phyloP scores from a whole-genome alignment of 768 basidiomycete species.

The Suillus discolor region DNA sequence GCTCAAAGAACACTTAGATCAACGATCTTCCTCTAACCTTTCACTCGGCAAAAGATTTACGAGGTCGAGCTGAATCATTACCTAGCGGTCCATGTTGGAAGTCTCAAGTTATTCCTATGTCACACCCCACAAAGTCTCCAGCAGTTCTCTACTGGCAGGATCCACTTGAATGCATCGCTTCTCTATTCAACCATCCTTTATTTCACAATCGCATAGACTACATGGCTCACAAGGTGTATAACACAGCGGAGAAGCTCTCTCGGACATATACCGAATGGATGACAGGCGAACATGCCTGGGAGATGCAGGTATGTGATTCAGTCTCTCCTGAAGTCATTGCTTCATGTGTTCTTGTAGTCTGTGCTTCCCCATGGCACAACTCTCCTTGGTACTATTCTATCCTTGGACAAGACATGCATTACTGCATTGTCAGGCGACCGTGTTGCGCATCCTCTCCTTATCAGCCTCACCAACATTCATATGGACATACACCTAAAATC shows the following conservation, averaged over 20 bases:
- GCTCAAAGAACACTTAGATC: neutral
- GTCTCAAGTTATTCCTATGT: slow-evolving; percentile 10
- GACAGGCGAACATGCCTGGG: too few species aligned
- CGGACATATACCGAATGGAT: too few species aligned
- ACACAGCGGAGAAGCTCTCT: too few species aligned
- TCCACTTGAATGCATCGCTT: too few species aligned
- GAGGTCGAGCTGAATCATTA: slow-evolving; percentile 18
- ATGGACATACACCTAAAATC: too few species aligned
- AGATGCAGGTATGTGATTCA: too few species aligned
- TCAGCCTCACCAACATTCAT: slow-evolving; percentile 38
- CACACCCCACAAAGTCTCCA: slow-evolving; percentile 22
- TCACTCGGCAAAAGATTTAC: slow-evolving; percentile 26
- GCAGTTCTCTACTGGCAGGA: slow-evolving; percentile 29
- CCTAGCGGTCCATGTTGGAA: slow-evolving; percentile 28
- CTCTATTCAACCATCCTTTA: slow-evolving; percentile 23
- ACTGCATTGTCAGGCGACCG: slow-evolving; percentile 31
- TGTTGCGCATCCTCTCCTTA: slow-evolving; percentile 31
- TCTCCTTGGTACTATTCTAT: too few species aligned
- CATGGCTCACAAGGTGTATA: too few species aligned
- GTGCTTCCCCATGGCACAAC: too few species aligned
- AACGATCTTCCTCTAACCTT: slow-evolving; percentile 20
- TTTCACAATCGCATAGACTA: slow-evolving; percentile 21
- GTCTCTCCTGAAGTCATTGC: too few species aligned
- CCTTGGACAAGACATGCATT: slow-evolving; percentile 37
- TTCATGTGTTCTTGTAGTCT: too few species aligned